Base-by-base conservation (phyloP, 2,329 filamentous ascomycete species). In the Drechslerella coelobrocha region DNA sequence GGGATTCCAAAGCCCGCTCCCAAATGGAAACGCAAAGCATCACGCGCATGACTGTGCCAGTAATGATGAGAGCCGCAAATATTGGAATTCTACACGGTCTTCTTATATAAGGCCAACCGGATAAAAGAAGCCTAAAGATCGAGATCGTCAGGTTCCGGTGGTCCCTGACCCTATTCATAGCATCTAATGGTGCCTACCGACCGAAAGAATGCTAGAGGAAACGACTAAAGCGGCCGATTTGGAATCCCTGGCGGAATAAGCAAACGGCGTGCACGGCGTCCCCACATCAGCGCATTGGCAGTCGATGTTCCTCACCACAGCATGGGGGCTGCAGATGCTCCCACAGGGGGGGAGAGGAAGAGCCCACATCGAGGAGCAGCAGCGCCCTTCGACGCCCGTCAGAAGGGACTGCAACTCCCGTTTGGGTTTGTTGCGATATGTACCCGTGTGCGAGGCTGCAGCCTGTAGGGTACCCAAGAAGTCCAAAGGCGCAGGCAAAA, bases 101-200 rank as follows among this genome's bases (percentile, higher is more conserved):
- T 37, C 29, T 61, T 53, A 39, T 53, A 52, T 55, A 54, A 31
- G 9, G 23, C 1, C 29, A 37, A 5, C 54, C 41, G 27, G 29
- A 24, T n/a, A n/a, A n/a, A n/a, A n/a, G n/a, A n/a, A n/a, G n/a
- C n/a, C n/a, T n/a, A n/a, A n/a, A n/a, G n/a, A 21, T 17, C 8
- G 23, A 12, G n/a, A 19, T 37, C 23, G 41, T 23, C 8, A 8
- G 6, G 7, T 8, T 27, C 47, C 24, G n/a, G n/a, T 24, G 23
- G 31, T 41, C 27, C 41, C 34, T 21, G 24, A 12, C 24, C 14
- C 63, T 71, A 71, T 71, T 63, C 53, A 71, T 71, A 71, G 59
- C 45, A 52, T 57, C 43, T 27, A 47, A 45, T 54, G 53, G 52
- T 62, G 66, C 66, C 57, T 69, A 62, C 45, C 52, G 39, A 17